These are phyloP conservation scores for Septoria petroselini DNA, from an alignment of 2,329 filamentous ascomycete genomes.

Conservation along the genomic window DNA sequence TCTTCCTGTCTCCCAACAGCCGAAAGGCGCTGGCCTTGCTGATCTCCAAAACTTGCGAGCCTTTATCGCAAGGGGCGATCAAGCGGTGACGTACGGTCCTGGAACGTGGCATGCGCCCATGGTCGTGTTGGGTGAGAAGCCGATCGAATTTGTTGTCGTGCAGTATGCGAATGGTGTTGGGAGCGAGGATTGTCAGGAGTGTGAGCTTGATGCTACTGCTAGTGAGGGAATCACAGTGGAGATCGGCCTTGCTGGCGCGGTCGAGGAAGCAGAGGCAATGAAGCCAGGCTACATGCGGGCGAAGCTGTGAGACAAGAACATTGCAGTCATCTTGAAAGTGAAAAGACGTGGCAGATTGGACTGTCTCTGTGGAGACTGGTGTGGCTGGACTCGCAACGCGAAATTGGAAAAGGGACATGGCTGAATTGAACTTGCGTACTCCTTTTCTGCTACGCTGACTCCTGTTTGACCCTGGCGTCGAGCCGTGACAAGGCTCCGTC, in stretches of 20 bases:
- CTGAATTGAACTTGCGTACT: too few relatives aligned
- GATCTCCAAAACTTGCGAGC: conserved; percentile 68
- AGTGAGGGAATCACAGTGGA: conserved; percentile 30
- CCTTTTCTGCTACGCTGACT: too few relatives aligned
- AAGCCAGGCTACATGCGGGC: conserved; percentile 22
- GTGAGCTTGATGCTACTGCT: conserved; percentile 44
- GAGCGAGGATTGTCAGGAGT: conserved; percentile 85
- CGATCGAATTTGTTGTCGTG: conserved; percentile 82
- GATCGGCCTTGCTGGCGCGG: conserved; percentile 9
- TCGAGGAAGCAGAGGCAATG: conserved; percentile 25
- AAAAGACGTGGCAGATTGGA: neutral
- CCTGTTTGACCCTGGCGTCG: too few relatives aligned
- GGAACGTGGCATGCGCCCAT: conserved; percentile 98
- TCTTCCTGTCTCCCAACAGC: conserved; percentile 19
- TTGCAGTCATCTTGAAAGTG: neutral
- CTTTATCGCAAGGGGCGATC: conserved; percentile 72
- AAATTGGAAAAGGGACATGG: too few relatives aligned
- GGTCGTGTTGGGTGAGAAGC: conserved; percentile 70
- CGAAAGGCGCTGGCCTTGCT: conserved; percentile 58
- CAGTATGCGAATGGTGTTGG: conserved; percentile 83
- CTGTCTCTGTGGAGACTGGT: neutral
- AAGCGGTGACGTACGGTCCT: conserved; percentile 87
- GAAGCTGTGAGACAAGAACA: conserved; percentile 20
- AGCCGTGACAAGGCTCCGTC: too few relatives aligned
- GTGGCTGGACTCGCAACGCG: too few relatives aligned